Evolutionary conservation across 441 rosid species (phyloP).

Genomic region (Corymbia calophylla): DNA sequence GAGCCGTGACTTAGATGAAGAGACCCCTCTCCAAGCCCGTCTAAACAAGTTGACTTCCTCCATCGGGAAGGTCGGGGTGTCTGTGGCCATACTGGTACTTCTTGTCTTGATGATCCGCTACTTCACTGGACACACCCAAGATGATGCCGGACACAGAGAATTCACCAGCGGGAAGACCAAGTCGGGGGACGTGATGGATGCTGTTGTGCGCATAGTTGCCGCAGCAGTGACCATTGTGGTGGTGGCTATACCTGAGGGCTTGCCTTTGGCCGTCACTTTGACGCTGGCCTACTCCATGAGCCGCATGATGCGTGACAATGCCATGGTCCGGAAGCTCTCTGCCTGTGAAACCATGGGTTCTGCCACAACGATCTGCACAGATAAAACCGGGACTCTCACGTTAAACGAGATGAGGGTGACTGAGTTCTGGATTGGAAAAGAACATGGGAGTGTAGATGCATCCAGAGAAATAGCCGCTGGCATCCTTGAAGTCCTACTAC

Average conservation of each 20-base stretch:
- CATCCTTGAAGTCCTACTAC: neutral
- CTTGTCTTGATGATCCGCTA: neutral
- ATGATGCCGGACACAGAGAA: neutral
- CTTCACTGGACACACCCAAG: neutral
- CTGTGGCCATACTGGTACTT: neutral
- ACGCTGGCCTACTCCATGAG: neutral
- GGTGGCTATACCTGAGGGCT: neutral
- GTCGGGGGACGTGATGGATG: neutral
- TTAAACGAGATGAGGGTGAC: neutral
- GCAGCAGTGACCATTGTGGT: neutral
- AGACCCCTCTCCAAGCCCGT: neutral
- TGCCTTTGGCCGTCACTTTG: neutral
- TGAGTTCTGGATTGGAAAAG: neutral
- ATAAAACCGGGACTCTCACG: neutral
- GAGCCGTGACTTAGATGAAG: neutral
- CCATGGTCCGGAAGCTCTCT: neutral
- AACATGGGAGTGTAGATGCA: neutral
- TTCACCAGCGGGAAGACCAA: neutral
- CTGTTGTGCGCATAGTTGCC: neutral
- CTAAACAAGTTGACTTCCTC: neutral
- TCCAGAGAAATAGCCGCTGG: neutral
- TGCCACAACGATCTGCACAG: neutral
- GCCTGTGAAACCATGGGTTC: neutral
- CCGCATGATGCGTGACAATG: neutral
- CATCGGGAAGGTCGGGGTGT: neutral